Conservation (phyloP, 2,329 filamentous ascomycete species). For the Emmonsia crescens region DNA sequence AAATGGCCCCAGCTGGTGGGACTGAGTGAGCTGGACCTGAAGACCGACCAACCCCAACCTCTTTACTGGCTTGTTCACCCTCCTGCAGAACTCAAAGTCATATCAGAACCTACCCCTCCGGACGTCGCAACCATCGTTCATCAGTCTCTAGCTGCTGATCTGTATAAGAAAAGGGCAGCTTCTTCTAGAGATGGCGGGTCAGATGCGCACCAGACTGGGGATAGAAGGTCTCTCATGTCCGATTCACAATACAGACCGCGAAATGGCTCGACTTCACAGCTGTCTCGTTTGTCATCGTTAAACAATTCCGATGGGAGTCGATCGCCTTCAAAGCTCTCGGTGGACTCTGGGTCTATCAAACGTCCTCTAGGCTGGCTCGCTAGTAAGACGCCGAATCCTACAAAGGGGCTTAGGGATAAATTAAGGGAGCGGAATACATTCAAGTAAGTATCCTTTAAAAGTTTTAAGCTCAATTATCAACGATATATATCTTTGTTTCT, state of each 20-base stretch:
- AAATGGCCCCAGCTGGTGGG: slow-evolving; percentile 1
- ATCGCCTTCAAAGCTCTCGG: neutral
- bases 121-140: neutral
- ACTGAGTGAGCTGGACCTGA: neutral
- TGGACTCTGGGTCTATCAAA: neutral
- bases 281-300: neutral
- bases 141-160: neutral
- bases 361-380: neutral
- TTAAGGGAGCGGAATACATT: slow-evolving; percentile 4
- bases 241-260: neutral
- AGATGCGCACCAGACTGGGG: neutral
- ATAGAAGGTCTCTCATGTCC: neutral
- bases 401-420: neutral
- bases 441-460: neutral
- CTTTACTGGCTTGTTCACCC: slow-evolving; percentile 3
- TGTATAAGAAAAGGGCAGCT: neutral
- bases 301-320: neutral
- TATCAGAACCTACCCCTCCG: neutral
- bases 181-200: neutral
- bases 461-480: neutral
- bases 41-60: neutral
- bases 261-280: neutral
- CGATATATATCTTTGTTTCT: neutral
- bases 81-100: slow-evolving; percentile 2
- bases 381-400: neutral